Conservation (phyloP, 1,284 basidiomycete species). For the Marasmius fiardii region DNA sequence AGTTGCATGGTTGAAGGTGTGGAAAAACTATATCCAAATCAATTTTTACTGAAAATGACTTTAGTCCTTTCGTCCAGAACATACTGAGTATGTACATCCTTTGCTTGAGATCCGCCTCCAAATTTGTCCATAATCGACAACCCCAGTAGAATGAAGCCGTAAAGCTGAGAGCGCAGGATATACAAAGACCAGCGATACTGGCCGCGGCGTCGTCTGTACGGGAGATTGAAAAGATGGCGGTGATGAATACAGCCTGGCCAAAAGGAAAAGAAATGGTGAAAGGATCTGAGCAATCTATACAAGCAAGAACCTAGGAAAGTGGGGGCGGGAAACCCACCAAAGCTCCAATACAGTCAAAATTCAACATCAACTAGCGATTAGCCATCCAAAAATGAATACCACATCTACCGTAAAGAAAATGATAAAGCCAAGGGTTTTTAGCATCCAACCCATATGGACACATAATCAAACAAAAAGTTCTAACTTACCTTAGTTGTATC, state of each 20-base stretch:
- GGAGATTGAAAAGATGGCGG: conserved; percentile 73
- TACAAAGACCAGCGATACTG: conserved; percentile 83
- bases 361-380: conserved; percentile 73
- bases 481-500: conserved; percentile 54
- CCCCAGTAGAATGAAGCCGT: conserved; percentile 65
- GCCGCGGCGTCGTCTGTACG: conserved; percentile 53
- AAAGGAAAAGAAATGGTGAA: no score
- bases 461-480: background rate
- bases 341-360: conserved; percentile 75
- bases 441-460: no score
- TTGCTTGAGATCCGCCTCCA: conserved; percentile 69
- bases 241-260: conserved; percentile 57
- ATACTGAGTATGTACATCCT: no score
- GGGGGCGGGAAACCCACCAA: background rate
- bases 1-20: no score
- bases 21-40: no score
- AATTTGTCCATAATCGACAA: conserved; percentile 55
- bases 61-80: no score
- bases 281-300: no score
- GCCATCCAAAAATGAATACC: conserved; percentile 81
- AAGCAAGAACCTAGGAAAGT: no score
- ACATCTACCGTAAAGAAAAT: conserved; percentile 50
- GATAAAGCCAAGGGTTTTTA: background rate
- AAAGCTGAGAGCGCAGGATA: conserved; percentile 72
- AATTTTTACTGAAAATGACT: no score